These are phyloP conservation scores for Euphorbia celastroides DNA, from an alignment of 441 rosid species.

Conservation along the genomic window DNA sequence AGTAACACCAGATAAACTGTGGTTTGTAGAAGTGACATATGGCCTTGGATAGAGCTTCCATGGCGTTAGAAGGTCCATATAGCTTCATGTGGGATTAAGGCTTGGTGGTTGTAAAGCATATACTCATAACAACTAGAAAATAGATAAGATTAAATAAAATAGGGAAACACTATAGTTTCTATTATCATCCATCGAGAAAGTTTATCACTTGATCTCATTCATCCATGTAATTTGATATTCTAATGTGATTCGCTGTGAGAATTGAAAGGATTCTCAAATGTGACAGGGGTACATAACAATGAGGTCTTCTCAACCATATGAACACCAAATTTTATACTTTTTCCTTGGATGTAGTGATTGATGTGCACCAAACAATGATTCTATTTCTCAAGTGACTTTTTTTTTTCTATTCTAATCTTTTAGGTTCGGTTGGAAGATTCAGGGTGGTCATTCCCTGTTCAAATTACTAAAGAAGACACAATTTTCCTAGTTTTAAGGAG, in stretches of 20 bases:
- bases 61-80: too few species aligned
- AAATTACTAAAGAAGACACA: constrained; percentile 87
- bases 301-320: not conserved
- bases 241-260: not conserved
- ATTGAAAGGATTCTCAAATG: not conserved
- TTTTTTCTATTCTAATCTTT: not conserved
- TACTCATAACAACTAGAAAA: not conserved
- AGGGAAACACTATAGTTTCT: not conserved
- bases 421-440: constrained; percentile 83
- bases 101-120: not conserved
- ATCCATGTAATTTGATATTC: not conserved
- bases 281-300: not conserved
- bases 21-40: too few species aligned
- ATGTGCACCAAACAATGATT: not conserved
- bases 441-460: constrained; percentile 92
- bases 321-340: not conserved
- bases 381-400: not conserved
- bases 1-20: not conserved
- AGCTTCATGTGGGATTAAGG: too few species aligned
- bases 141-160: not conserved
- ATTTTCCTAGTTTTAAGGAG: constrained; percentile 69
- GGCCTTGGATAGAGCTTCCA: too few species aligned
- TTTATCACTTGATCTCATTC: not conserved
- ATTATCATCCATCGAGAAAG: not conserved
- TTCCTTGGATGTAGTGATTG: not conserved